Conservation (phyloP, 2,329 filamentous ascomycete species). For the Ophiostoma triangulosporum region DNA sequence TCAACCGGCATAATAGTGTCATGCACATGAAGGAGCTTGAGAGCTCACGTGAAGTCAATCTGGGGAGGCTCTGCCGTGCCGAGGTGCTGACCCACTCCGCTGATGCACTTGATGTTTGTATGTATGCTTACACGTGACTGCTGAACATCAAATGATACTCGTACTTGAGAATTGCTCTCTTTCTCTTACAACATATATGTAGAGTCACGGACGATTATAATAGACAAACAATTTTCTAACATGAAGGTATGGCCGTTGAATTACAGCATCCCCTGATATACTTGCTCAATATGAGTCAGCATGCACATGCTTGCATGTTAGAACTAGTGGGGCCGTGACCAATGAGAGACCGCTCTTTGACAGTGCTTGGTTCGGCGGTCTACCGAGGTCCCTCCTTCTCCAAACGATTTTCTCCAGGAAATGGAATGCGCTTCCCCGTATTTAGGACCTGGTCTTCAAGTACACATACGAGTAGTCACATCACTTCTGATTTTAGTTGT, state of each 20-base stretch:
- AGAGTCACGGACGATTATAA: too few relatives aligned
- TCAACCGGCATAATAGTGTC: too few relatives aligned
- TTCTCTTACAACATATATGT: too few relatives aligned
- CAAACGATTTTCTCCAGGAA: neutral
- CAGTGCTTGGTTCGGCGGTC: neutral
- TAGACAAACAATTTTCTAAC: too few relatives aligned
- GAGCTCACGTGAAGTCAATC: neutral
- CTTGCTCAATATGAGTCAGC: neutral
- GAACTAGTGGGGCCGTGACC: neutral
- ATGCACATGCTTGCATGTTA: neutral
- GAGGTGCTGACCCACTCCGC: neutral
- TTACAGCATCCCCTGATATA: too few relatives aligned
- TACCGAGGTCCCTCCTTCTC: constrained; percentile 6
- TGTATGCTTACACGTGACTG: too few relatives aligned
- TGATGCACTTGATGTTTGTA: neutral
- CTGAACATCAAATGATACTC: too few relatives aligned
- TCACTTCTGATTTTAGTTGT: too few relatives aligned
- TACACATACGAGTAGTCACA: too few relatives aligned
- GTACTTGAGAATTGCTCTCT: too few relatives aligned
- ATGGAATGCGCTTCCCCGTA: neutral
- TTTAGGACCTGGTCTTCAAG: too few relatives aligned
- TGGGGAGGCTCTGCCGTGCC: neutral
- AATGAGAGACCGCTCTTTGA: neutral
- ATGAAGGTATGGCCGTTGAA: too few relatives aligned
- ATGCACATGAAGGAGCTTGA: neutral